Conservation (phyloP, 352 stramenopile genomes). For the Globisporangium megalacanthum region DNA sequence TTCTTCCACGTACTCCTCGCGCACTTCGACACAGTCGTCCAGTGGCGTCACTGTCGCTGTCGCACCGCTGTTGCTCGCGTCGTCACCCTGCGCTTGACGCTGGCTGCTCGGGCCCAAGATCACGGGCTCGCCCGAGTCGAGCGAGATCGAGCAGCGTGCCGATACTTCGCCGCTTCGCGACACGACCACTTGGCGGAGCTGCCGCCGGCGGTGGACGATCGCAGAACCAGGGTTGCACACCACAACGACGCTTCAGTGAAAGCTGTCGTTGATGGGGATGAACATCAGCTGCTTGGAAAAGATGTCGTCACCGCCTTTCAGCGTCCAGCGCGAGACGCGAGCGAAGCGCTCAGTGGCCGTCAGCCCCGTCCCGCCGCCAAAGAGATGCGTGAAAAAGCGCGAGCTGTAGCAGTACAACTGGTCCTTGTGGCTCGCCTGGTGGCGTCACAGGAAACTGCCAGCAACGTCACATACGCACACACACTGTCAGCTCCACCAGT, state of each 20-base stretch:
- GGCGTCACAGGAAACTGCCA: constrained; percentile 59
- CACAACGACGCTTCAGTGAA: constrained; percentile 88
- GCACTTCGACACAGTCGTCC: constrained; percentile 10
- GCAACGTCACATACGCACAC: too few species aligned
- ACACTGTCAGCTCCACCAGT: not conserved
- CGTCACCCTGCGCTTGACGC: not conserved
- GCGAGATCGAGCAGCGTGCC: constrained; percentile 5
- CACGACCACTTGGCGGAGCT: constrained; percentile 3
- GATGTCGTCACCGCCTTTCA: constrained; percentile 73
- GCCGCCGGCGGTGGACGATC: constrained; percentile 41
- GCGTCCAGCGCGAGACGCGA: constrained; percentile 75
- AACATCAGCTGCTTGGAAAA: constrained; percentile 87
- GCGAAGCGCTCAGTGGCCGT: constrained; percentile 54
- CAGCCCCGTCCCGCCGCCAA: constrained; percentile 25
- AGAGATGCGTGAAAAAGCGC: constrained; percentile 93
- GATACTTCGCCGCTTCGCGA: constrained; percentile 14
- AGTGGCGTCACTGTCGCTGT: too few species aligned
- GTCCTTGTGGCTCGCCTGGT: constrained; percentile 51
- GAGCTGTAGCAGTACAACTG: too few species aligned
- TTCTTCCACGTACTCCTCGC: constrained; percentile 33
- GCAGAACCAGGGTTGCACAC: too few species aligned
- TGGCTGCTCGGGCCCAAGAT: constrained; percentile 32
- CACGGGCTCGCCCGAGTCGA: constrained; percentile 6
- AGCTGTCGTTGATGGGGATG: constrained; percentile 89
- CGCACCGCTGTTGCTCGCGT: not conserved